These are phyloP conservation scores for Saturnispora hagleri DNA, from an alignment of 805 yeast genomes.

Conservation along the genomic window DNA sequence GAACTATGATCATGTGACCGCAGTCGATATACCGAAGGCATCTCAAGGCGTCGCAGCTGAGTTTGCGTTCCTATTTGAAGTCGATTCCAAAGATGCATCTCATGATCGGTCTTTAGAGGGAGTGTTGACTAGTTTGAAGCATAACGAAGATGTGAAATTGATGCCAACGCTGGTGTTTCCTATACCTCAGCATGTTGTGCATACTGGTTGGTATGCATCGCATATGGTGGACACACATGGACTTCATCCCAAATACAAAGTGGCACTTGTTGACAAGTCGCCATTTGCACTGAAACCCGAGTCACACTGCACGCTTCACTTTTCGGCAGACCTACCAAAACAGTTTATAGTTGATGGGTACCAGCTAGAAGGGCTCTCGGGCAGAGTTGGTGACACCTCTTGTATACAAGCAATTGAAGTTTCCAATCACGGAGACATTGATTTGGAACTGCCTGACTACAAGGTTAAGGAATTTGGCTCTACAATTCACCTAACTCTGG, in stretches of 20 bases:
- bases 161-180: slow-evolving; percentile 20
- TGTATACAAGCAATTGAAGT: slow-evolving; percentile 10
- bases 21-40: neutral
- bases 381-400: neutral
- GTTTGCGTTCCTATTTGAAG: slow-evolving; percentile 1
- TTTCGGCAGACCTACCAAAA: slow-evolving; percentile 17
- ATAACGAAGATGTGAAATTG: slow-evolving; percentile 8
- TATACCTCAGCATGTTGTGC: slow-evolving; percentile 16
- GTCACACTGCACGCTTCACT: neutral
- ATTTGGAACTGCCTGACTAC: slow-evolving; percentile 27
- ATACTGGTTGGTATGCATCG: slow-evolving; percentile 10
- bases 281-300: neutral
- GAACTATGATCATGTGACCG: neutral
- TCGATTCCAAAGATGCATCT: neutral
- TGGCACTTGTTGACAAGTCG: slow-evolving; percentile 6
- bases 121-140: neutral
- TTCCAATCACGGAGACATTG: slow-evolving; percentile 16
- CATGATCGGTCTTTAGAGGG: slow-evolving; percentile 11
- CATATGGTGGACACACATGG: slow-evolving; percentile 18
- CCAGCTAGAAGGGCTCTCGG: slow-evolving; percentile 14
- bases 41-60: neutral
- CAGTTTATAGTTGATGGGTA: slow-evolving; percentile 22
- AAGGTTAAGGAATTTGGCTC: slow-evolving; percentile 21
- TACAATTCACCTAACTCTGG: slow-evolving; percentile 14
- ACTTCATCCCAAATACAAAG: slow-evolving; percentile 22